Evolutionary conservation across 257 asterid genomes (phyloP), one percentile per base, ranked within the genome.

Genomic region (Gentiana straminea): DNA sequence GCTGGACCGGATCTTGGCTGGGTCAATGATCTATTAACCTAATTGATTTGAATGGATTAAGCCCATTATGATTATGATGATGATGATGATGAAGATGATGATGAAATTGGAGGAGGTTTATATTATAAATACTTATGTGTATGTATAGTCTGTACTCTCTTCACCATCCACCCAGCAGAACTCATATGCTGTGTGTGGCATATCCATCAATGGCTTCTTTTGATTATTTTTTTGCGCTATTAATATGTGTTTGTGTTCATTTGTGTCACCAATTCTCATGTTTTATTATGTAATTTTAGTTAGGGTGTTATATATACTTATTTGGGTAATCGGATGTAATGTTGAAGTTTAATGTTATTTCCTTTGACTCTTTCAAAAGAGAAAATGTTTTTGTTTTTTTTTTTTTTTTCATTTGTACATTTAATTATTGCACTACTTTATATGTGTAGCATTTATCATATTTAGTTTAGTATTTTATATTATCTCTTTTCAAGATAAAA

Each of bases 21-120:
- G 98, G 96, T 90, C 47, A 90, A 90, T 69, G 98, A 86, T 79
- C 81, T 90, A n/a, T 75, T 90, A 37, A 90, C 95, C 57, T 89
- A 7, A 77, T 48, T 10, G 13, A 38, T 33, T 47, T 1, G 13
- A 11, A 5, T 33, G 9, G 35, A 2, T 58, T 45, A 45, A 52
- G 6, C 9, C 15, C 43, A 54, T 33, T 48, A 35, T 38, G 35
- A 53, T 8, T 57, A 59, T 59, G 43, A 58, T 48, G 48, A 62
- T 37, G 64, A 56, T 38, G 24, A 24, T 24, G 49, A 55, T 33
- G 44, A 54, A 5, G 60, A 59, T 59, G 43, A 58, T 48, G 48
- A 62, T 37, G 64, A 56, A 55, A 13, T 47, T 3, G 62, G 32
- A 24, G 62, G 60, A 51, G 53, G 8, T 13, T 34, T 13, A 33